Conservation (phyloP, 257 asterid genomes). For the Gardenia jasminoides region DNA sequence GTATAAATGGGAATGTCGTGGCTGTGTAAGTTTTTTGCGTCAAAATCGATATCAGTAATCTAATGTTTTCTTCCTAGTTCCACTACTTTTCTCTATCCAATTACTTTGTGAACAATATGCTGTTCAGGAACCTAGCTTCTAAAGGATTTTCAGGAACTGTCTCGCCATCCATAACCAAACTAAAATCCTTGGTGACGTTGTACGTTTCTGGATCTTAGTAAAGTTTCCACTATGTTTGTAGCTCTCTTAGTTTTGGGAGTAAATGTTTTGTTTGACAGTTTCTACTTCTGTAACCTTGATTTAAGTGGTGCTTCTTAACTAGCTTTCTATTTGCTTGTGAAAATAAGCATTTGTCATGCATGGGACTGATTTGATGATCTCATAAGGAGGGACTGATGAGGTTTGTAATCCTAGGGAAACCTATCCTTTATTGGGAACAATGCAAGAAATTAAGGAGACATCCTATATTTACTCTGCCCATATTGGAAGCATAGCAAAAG, state of each 20-base stretch:
- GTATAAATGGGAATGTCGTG: conserved; percentile 61
- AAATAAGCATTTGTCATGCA: neutral
- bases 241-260: neutral
- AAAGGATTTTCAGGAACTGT: conserved; percentile 81
- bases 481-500: neutral
- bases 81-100: neutral
- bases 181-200: conserved; percentile 65
- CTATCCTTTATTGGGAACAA: neutral
- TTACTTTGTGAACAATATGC: conserved; percentile 1
- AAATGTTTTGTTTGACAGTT: neutral
- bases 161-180: conserved; percentile 62
- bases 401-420: neutral
- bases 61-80: neutral
- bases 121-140: conserved; percentile 69
- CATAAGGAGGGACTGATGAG: neutral
- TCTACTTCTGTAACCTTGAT: neutral
- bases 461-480: neutral
- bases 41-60: neutral
- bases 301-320: neutral
- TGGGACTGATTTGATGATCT: neutral
- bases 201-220: conserved; percentile 28
- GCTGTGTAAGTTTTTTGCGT: conserved; percentile 49
- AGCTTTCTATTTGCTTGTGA: neutral
- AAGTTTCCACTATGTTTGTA: neutral
- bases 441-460: neutral